These are phyloP conservation scores for Geotrichum carabidarum DNA, from an alignment of 1,139 yeast species.

Conservation along the genomic window DNA sequence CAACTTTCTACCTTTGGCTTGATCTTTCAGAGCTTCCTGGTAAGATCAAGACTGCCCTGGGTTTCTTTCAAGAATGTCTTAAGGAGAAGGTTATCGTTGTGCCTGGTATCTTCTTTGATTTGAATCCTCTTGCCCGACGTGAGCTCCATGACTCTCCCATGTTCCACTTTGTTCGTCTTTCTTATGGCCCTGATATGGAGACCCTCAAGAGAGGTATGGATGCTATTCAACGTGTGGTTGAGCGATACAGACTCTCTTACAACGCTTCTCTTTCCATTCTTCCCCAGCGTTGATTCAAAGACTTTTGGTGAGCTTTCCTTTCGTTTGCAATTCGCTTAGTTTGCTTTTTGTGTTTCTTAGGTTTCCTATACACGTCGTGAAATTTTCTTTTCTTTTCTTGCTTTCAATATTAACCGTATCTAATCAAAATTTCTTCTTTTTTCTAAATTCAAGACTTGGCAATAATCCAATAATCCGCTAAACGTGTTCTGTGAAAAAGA, in stretches of 20 bases:
- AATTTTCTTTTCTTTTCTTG: not conserved
- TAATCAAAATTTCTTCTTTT: not conserved
- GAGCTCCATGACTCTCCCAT: conserved; percentile 58
- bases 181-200: conserved; percentile 60
- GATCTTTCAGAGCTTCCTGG: conserved; percentile 57
- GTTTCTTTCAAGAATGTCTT: conserved; percentile 64
- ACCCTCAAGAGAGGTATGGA: conserved; percentile 60
- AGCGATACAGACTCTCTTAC: conserved; percentile 30
- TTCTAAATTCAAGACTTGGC: not conserved
- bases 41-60: conserved; percentile 56
- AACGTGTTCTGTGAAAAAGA: not conserved
- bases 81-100: conserved; percentile 62
- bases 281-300: conserved; percentile 16
- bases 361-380: not conserved
- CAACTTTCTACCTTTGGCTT: conserved; percentile 63
- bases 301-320: conserved; percentile 3
- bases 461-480: not conserved
- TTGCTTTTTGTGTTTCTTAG: not conserved
- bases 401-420: not conserved
- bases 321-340: not conserved
- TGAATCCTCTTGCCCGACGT: conserved; percentile 60
- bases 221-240: conserved; percentile 55
- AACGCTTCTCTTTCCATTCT: conserved; percentile 18
- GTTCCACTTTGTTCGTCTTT: conserved; percentile 58
- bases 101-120: conserved; percentile 63